Evolutionary conservation across 2,329 filamentous ascomycete species (phyloP).

Genomic region (Hymenoscyphus repandus): DNA sequence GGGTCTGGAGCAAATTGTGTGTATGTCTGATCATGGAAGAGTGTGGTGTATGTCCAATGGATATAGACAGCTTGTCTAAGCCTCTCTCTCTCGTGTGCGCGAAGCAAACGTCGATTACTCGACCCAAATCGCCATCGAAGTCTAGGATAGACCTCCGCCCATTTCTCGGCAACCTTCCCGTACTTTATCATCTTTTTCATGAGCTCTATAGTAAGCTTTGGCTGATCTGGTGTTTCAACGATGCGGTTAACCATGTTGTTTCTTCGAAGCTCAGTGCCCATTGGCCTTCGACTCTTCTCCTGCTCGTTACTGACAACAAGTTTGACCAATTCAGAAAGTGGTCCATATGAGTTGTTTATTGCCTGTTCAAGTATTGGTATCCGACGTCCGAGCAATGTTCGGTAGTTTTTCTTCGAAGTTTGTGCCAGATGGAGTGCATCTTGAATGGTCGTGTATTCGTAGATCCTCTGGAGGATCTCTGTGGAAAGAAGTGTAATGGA

Average conservation of each 20-base stretch:
- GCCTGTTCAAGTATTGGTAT: slow-evolving; percentile 22
- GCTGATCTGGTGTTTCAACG: slow-evolving; percentile 15
- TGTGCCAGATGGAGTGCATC: slow-evolving; percentile 28
- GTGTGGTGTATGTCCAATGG: slow-evolving; percentile 29
- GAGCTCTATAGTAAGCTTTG: slow-evolving; percentile 24
- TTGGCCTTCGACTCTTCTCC: slow-evolving; percentile 24
- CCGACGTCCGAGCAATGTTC: slow-evolving; percentile 24
- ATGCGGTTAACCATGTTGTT: slow-evolving; percentile 23
- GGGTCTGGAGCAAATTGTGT: slow-evolving; percentile 25
- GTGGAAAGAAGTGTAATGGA: slow-evolving; percentile 27
- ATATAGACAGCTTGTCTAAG: slow-evolving; percentile 28
- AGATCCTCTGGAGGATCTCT: slow-evolving; percentile 30
- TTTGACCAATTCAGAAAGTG: slow-evolving; percentile 25
- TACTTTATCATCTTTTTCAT: slow-evolving; percentile 29
- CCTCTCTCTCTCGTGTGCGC: slow-evolving; percentile 23
- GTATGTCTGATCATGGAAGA: slow-evolving; percentile 29
- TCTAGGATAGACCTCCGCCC: slow-evolving; percentile 30
- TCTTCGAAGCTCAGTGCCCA: slow-evolving; percentile 28
- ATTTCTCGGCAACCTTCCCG: slow-evolving; percentile 27
- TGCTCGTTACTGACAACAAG: slow-evolving; percentile 26
- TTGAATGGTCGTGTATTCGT: slow-evolving; percentile 24
- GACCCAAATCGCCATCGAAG: slow-evolving; percentile 28
- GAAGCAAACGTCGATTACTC: slow-evolving; percentile 27
- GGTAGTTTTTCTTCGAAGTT: slow-evolving; percentile 25
- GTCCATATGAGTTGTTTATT: slow-evolving; percentile 26